Evolutionary conservation across 225 moss, liverwort and hornwort genomes (phyloP), one percentile per base, ranked within the genome.

Genomic region (Takakia lepidozioides): DNA sequence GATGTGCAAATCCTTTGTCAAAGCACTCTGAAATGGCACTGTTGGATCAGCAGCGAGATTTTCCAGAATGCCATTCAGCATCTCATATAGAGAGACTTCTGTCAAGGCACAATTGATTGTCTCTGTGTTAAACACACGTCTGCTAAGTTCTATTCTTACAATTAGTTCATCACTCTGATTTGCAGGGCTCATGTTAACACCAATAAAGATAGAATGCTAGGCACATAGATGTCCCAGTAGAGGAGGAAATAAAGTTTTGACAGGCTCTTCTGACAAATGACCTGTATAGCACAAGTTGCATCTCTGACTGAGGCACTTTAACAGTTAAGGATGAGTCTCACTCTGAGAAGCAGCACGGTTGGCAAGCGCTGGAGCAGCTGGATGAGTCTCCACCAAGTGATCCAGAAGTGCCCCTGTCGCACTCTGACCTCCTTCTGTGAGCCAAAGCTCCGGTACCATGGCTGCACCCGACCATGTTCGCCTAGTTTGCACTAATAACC

Each of bases 381-480:
- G 83, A 63, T 98, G 98, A n/a, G 69, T 68, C 59, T 85, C 83
- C 46, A 98, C 98, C 58, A 91, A 59, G 67, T 91, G 78, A 66
- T 98, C 91, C 46, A 98, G 51, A 37, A 98, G 68, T 59, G 83
- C 91, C 54, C 98, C 98, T 40, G 98, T 98, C 54, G 98, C 98
- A 80, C 91, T 98, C 67, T 98, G 98, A 19, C 98, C 98, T 61
- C 80, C 98, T 71, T 98, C 98, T 59, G 82, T 72, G 20, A 87
- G 75, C 98, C 98, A 98, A 54, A 85, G 85, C 34, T 83, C 80
- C 17, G 98, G 98, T 64, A 98, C 62, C 98, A 98, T 98, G 56
- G 90, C 93, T 93, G 86, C 51, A 81, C 59, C 6, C 24, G 51
- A n/a, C n/a, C n/a, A n/a, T n/a, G n/a, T n/a, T n/a, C n/a, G n/a